These are phyloP conservation scores for Wickerhamiella vanderwaltii DNA, from an alignment of 805 yeast genomes.

Conservation along the genomic window DNA sequence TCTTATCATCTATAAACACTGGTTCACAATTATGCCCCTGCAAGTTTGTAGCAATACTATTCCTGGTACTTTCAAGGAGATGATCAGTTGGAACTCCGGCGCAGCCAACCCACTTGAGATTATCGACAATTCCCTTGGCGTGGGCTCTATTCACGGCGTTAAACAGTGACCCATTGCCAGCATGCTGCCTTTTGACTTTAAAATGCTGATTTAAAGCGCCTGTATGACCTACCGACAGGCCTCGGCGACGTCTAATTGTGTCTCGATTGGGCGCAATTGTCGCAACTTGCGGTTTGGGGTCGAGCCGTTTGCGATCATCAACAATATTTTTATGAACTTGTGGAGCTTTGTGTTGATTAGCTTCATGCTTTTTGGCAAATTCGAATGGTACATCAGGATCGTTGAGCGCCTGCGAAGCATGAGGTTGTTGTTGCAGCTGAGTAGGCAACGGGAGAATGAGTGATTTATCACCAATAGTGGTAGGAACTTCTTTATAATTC, in stretches of 20 bases:
- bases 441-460: slow-evolving; percentile 13
- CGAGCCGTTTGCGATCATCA: slow-evolving; percentile 17
- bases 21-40: slow-evolving; percentile 38
- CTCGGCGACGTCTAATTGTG: slow-evolving; percentile 4
- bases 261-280: slow-evolving; percentile 5
- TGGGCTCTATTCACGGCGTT: slow-evolving; percentile 64
- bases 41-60: slow-evolving; percentile 37
- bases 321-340: slow-evolving; percentile 17
- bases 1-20: slow-evolving; percentile 61
- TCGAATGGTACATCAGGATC: slow-evolving; percentile 20
- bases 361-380: slow-evolving; percentile 10
- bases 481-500: background rate
- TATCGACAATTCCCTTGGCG: slow-evolving; percentile 26
- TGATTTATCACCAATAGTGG: slow-evolving; percentile 10
- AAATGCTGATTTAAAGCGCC: background rate
- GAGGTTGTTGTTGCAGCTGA: slow-evolving; percentile 9
- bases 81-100: slow-evolving; percentile 83
- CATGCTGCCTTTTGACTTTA: slow-evolving; percentile 30
- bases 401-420: background rate
- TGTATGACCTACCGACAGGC: background rate
- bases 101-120: slow-evolving; percentile 74
- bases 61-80: slow-evolving; percentile 26
- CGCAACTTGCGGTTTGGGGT: slow-evolving; percentile 7
- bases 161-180: slow-evolving; percentile 79
- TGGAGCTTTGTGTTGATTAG: slow-evolving; percentile 5